Evolutionary conservation across 106 monocot species (phyloP).

Genomic region (Triglochin maritima): DNA sequence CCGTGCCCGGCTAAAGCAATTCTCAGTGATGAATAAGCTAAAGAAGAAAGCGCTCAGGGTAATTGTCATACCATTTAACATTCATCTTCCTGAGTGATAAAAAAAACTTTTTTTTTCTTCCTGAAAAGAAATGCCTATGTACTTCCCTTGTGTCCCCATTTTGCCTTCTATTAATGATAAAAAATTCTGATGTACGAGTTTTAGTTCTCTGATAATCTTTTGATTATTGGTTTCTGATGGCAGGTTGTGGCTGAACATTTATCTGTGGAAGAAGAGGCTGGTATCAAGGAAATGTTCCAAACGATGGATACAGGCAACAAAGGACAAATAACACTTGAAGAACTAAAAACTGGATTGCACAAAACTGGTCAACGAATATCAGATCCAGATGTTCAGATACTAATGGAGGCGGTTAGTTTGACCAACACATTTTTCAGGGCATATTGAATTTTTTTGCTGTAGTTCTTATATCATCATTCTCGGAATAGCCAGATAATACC

Average conservation of each 20-base stretch:
- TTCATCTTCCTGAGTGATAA: too few species aligned
- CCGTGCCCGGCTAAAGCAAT: conserved; percentile 21
- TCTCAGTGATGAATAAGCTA: conserved; percentile 27
- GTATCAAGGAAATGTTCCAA: conserved; percentile 13
- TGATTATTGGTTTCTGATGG: neutral
- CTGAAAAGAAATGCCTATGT: too few species aligned
- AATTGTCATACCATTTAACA: neutral
- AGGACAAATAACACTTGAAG: conserved; percentile 12
- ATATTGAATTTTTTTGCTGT: too few species aligned
- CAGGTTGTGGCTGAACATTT: conserved; percentile 16
- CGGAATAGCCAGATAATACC: too few species aligned
- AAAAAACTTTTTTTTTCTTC: too few species aligned
- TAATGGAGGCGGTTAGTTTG: conserved; percentile 15
- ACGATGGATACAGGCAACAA: conserved; percentile 8
- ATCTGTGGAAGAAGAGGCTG: conserved; percentile 15
- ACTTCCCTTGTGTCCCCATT: too few species aligned
- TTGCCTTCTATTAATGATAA: too few species aligned
- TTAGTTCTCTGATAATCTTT: neutral
- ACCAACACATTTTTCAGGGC: neutral
- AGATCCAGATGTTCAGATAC: conserved; percentile 7
- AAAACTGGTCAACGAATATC: conserved; percentile 8
- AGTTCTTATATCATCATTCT: too few species aligned
- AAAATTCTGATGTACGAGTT: neutral
- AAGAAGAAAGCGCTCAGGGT: conserved; percentile 28
- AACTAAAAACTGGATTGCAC: conserved; percentile 11